phyloP scores from a whole-genome alignment of 345 rosid species.

The Populus davidiana region DNA sequence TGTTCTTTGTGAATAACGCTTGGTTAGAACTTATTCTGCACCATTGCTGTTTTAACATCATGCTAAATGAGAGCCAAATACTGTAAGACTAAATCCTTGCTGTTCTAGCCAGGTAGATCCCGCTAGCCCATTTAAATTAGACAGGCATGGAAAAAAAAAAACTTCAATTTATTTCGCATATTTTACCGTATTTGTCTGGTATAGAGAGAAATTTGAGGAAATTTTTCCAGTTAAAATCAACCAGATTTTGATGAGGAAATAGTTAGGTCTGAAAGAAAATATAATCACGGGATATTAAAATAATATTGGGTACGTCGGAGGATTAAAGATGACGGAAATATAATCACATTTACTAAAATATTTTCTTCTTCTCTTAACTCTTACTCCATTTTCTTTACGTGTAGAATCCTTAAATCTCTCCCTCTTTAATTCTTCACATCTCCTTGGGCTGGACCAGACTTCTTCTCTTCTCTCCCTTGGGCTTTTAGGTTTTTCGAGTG shows the following conservation, averaged over 20 bases:
- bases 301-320: neutral
- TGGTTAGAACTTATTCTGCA: no score
- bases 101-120: neutral
- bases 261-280: neutral
- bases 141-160: no score
- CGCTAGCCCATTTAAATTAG: no score
- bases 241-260: neutral
- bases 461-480: neutral
- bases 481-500: neutral
- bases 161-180: no score
- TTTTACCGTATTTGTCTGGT: neutral
- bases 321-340: neutral
- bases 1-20: neutral
- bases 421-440: neutral
- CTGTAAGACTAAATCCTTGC: neutral
- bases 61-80: no score
- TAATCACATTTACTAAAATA: no score
- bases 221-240: no score
- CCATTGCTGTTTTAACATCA: neutral
- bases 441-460: neutral
- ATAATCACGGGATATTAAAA: neutral
- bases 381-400: no score
- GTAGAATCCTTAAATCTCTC: no score
- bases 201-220: no score
- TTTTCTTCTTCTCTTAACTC: no score